Evolutionary conservation across 495 filamentous ascomycete genomes (phyloP).

Genomic region (Astrothelium subdiscretum): DNA sequence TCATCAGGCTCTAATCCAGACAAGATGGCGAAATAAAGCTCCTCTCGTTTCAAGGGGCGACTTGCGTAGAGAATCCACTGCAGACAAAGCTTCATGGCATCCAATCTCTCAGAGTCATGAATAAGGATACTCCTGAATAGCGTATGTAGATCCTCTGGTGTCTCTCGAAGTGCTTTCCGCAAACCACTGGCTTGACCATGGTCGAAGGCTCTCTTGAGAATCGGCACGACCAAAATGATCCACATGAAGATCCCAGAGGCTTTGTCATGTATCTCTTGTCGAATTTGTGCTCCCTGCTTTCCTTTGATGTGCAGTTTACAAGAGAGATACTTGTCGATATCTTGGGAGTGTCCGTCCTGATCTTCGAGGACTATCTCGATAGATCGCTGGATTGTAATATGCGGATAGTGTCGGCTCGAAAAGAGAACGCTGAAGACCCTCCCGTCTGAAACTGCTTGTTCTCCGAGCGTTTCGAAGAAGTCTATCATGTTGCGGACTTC

Average conservation of each 20-base stretch:
- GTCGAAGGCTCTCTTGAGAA: constrained; percentile 12
- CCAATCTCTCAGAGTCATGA: background rate
- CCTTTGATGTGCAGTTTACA: constrained; percentile 1
- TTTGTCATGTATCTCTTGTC: constrained; percentile 5
- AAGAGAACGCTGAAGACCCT: constrained; percentile 12
- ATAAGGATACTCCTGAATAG: constrained; percentile 10
- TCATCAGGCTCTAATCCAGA: background rate
- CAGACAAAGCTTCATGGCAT: constrained; percentile 7
- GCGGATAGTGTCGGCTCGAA: constrained; percentile 21
- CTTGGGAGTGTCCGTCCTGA: constrained; percentile 7
- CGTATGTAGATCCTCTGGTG: constrained; percentile 7
- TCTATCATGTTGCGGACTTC: constrained; percentile 4
- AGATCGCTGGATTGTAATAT: constrained; percentile 8
- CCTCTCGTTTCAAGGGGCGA: constrained; percentile 7
- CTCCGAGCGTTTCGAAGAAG: constrained; percentile 19
- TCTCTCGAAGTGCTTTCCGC: constrained; percentile 1
- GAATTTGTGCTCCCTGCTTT: background rate
- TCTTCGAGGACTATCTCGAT: constrained; percentile 10
- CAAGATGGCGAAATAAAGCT: background rate
- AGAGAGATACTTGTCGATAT: constrained; percentile 16
- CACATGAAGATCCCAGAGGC: constrained; percentile 21
- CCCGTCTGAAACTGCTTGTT: background rate
- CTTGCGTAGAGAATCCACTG: constrained; percentile 15
- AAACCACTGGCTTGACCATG: constrained; percentile 8
- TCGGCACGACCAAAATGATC: constrained; percentile 17